Evolutionary conservation across 2,329 filamentous ascomycete genomes (phyloP).

Genomic region (Pseudogymnoascus sp.): DNA sequence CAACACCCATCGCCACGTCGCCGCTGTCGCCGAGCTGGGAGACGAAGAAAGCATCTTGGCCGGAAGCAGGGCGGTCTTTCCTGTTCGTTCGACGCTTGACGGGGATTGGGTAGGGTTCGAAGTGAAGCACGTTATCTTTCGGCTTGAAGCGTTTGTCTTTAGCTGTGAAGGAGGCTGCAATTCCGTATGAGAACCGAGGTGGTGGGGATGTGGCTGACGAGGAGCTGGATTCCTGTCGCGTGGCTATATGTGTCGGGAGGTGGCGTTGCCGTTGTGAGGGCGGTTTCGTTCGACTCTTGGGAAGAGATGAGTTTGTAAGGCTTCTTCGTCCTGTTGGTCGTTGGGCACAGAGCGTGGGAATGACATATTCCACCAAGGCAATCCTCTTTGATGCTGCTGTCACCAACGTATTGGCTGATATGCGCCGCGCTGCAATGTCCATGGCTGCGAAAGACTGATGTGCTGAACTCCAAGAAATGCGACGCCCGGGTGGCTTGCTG

Average conservation of each 20-base stretch:
- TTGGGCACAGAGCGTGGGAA: background rate
- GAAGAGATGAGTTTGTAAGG: background rate
- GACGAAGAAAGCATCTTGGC: slow-evolving; percentile 95
- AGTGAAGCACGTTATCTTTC: slow-evolving; percentile 63
- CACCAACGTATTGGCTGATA: background rate
- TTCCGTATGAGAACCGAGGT: slow-evolving; percentile 52
- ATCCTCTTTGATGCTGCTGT: background rate
- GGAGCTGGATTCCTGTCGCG: background rate
- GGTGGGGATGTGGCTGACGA: background rate
- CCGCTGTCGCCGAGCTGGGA: slow-evolving; percentile 66
- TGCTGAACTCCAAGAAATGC: background rate
- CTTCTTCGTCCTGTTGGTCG: background rate
- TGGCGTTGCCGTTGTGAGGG: background rate
- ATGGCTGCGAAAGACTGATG: background rate
- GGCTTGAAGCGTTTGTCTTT: slow-evolving; percentile 65
- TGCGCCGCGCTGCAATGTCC: slow-evolving; percentile 6
- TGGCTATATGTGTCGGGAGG: background rate
- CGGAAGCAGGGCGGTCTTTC: slow-evolving; percentile 60
- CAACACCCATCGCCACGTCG: slow-evolving; percentile 76
- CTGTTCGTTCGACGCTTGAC: background rate
- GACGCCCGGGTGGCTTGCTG: background rate
- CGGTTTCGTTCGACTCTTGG: background rate
- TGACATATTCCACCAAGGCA: background rate
- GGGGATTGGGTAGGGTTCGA: slow-evolving; percentile 44
- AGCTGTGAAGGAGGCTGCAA: slow-evolving; percentile 68